Base-by-base conservation (phyloP, 2,329 filamentous ascomycete genomes). In the Iodosphaeria phyllophila region DNA sequence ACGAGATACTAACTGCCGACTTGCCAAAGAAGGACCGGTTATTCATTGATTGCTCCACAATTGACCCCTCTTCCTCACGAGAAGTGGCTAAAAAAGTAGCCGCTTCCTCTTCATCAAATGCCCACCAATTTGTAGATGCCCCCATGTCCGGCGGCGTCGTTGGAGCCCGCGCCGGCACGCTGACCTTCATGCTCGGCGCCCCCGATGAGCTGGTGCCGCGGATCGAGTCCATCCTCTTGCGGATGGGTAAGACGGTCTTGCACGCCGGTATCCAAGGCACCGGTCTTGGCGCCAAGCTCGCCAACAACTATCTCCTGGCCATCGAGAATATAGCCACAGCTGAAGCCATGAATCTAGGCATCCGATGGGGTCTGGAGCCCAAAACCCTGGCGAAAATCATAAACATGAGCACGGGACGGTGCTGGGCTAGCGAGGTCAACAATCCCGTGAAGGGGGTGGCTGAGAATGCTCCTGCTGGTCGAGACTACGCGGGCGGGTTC, bases 81-180 rank as follows among this genome's bases (percentile, higher is more conserved):
- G 64, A 71, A 35, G 74, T 95, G 5, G 82, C 83, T 13, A 59
- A 70, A 31, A 61, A 64, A 13, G 73, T 91, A 2, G 32, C 49
- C 29, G n/a, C n/a, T n/a, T n/a, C n/a, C n/a, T n/a, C n/a, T n/a
- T 64, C 64, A 5, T 68, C 69, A 1, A 59, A 66, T 2, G 65
- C 75, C 43, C 79, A 79, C 26, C 63, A 61, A 26, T 93, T 95
- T 42, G 73, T 93, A 30, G 89, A 98, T 45, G 86, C 89, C 3
- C 89, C 89, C 22, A 92, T 98, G 75, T 95, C 86, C 0, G 89
- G 89, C 23, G 89, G 89, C 25, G 84, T 93, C 1, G 82, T 95
- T 5, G 89, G 86, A 21, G 89, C 89, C 8, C 61, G 70, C 5
- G 82, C 82, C 8, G 89, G 77, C 17, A 84, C 82, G 0, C 58